phyloP scores from a whole-genome alignment of 2,329 filamentous ascomycete species.

The Neopestalotiopsis clavispora region DNA sequence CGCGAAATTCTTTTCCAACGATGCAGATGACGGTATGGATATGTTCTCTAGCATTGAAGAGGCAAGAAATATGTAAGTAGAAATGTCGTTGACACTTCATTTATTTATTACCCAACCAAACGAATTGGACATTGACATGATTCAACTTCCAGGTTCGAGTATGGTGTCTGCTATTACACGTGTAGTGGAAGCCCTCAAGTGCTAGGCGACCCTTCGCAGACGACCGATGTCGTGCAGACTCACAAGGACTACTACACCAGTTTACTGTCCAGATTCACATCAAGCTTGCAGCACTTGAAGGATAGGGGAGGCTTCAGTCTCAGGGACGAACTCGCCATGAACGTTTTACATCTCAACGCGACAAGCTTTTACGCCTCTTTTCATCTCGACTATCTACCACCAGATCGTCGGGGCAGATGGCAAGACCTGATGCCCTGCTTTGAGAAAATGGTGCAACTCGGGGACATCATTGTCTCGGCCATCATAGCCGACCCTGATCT shows the following conservation, averaged over 20 bases:
- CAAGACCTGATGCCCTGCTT: slow-evolving; percentile 11
- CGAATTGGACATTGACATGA: no score
- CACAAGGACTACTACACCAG: slow-evolving; percentile 2
- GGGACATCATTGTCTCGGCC: slow-evolving; percentile 13
- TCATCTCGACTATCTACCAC: slow-evolving; percentile 13
- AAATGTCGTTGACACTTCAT: no score
- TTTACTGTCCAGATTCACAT: slow-evolving; percentile 4
- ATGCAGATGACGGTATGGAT: not conserved
- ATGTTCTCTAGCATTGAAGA: slow-evolving; percentile 14
- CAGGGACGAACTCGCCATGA: slow-evolving; percentile 4
- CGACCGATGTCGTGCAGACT: not conserved
- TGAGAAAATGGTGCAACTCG: slow-evolving; percentile 3
- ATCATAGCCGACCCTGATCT: not conserved
- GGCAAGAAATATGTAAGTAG: not conserved
- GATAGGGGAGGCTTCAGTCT: not conserved
- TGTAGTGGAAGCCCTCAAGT: not conserved
- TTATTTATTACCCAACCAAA: no score
- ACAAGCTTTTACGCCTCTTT: slow-evolving; percentile 12
- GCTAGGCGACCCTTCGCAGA: not conserved
- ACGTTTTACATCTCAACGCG: slow-evolving; percentile 16
- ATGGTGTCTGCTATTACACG: slow-evolving; percentile 7
- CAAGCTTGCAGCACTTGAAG: slow-evolving; percentile 3
- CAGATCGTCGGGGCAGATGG: slow-evolving; percentile 3
- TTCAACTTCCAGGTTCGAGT: not conserved
- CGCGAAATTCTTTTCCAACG: not conserved